Percentiles rank a stretch among this genome's conserved stretches.
Conservation (phyloP, 2,329 filamentous ascomycete genomes). For the Cyphellophora attinorum region DNA sequence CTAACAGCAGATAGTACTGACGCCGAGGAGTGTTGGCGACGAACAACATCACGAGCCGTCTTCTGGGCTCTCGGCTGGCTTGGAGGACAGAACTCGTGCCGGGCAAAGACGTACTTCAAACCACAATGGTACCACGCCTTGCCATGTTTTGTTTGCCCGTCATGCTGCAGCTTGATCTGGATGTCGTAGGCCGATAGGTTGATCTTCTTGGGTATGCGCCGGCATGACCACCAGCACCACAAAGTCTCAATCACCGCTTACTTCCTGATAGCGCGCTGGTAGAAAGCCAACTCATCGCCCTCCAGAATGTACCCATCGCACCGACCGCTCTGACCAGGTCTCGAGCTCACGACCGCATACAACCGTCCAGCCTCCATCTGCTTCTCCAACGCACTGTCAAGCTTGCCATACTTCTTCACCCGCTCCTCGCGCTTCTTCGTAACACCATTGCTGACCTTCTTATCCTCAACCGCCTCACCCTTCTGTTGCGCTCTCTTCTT, state of each 20-base stretch:
- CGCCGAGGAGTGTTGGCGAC: no score
- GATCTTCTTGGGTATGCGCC: no score
- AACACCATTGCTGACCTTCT: conserved; percentile 91
- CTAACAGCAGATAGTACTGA: no score
- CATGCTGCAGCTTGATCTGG: neutral
- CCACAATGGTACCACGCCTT: no score
- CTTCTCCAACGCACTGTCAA: conserved; percentile 84
- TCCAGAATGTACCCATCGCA: conserved; percentile 96
- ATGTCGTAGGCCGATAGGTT: neutral
- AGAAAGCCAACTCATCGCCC: conserved; percentile 99
- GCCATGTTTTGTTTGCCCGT: neutral
- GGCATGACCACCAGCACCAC: no score
- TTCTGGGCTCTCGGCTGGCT: no score
- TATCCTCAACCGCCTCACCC: conserved; percentile 42
- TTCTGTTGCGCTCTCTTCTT: conserved; percentile 81
- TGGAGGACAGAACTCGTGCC: no score
- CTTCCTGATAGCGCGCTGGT: conserved; percentile 99
- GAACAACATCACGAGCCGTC: no score
- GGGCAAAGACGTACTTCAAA: no score
- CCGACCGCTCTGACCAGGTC: conserved; percentile 94
- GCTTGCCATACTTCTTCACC: conserved; percentile 77
- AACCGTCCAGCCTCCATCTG: conserved; percentile 99
- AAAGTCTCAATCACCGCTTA: no score
- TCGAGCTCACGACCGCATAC: conserved; percentile 83
- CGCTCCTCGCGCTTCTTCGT: conserved; percentile 94